phyloP scores from a whole-genome alignment of 148 eudicot species.

The Chenopodium quinoa region DNA sequence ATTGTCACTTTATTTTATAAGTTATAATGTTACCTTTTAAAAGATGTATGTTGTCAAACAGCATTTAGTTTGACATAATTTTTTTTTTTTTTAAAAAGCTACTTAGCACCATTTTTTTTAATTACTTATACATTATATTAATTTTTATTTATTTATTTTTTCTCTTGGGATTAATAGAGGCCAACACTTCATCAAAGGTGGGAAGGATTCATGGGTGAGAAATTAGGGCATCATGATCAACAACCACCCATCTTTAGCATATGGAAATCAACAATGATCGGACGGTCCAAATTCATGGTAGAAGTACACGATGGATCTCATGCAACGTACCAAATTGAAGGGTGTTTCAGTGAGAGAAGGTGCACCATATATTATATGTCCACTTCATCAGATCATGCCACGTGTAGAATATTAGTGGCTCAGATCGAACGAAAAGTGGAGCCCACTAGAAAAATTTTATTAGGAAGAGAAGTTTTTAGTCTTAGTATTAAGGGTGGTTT shows the following conservation, averaged over 20 bases:
- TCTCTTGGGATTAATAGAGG: constrained; percentile 9
- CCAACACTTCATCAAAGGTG: constrained; percentile 29
- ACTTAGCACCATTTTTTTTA: no score
- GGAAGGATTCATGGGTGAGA: constrained; percentile 32
- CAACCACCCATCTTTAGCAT: constrained; percentile 23
- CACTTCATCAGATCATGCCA: background rate
- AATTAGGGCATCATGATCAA: constrained; percentile 1
- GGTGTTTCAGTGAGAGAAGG: constrained; percentile 24
- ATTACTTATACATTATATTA: no score
- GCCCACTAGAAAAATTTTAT: constrained; percentile 21
- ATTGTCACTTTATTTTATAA: no score
- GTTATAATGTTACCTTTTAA: no score
- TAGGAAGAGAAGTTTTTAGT: constrained; percentile 32
- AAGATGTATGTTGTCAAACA: no score
- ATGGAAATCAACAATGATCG: constrained; percentile 29
- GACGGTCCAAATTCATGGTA: constrained; percentile 25
- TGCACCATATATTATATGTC: constrained; percentile 23
- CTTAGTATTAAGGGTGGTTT: constrained; percentile 24
- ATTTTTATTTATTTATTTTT: no score
- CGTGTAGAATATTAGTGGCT: constrained; percentile 9
- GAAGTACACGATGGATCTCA: constrained; percentile 4
- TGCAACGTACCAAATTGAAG: constrained; percentile 27
- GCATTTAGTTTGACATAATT: no score
- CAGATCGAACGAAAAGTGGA: constrained; percentile 26
- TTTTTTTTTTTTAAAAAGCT: no score